A percentile compares a stretch with the other conserved stretches of the same genome.
These are phyloP conservation scores for Murraya koenigii DNA, from an alignment of 345 rosid genomes.

Conservation along the genomic window DNA sequence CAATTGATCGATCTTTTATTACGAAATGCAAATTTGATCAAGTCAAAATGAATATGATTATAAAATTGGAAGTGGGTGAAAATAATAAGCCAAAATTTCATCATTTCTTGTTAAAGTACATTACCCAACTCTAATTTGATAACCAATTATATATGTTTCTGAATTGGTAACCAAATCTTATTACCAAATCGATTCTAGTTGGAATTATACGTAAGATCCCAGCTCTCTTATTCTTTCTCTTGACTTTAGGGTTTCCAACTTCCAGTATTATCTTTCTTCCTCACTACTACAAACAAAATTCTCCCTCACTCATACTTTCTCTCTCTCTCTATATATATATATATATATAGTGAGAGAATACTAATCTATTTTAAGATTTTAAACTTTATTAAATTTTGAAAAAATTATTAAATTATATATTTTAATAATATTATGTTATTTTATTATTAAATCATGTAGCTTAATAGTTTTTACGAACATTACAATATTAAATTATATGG, in stretches of 20 bases:
- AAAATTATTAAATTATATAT: too few species aligned
- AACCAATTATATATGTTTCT: slow-evolving; percentile 14
- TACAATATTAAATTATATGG: too few species aligned
- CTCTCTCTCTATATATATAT: neutral
- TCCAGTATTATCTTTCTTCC: slow-evolving; percentile 21
- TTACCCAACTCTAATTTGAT: slow-evolving; percentile 20
- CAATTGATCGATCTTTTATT: neutral
- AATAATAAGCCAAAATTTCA: slow-evolving; percentile 21
- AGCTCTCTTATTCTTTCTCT: neutral
- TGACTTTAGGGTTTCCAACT: slow-evolving; percentile 24
- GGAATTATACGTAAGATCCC: slow-evolving; percentile 2
- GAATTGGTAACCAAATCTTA: slow-evolving; percentile 28
- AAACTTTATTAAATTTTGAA: too few species aligned
- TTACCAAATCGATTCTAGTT: slow-evolving; percentile 16
- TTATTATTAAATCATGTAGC: too few species aligned
- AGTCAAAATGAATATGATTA: slow-evolving; percentile 19
- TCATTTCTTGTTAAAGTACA: slow-evolving; percentile 18
- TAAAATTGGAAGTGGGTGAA: slow-evolving; percentile 32
- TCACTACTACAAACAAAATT: neutral
- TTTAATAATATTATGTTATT: too few species aligned
- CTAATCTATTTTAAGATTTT: too few species aligned
- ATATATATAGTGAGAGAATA: neutral
- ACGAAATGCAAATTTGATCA: neutral
- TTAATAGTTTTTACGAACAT: too few species aligned
- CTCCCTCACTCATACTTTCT: too few species aligned